Percentiles rank a stretch among this genome's conserved stretches.
These are phyloP conservation scores for Panellus pusillus DNA, from an alignment of 768 basidiomycete species.

Conservation along the genomic window DNA sequence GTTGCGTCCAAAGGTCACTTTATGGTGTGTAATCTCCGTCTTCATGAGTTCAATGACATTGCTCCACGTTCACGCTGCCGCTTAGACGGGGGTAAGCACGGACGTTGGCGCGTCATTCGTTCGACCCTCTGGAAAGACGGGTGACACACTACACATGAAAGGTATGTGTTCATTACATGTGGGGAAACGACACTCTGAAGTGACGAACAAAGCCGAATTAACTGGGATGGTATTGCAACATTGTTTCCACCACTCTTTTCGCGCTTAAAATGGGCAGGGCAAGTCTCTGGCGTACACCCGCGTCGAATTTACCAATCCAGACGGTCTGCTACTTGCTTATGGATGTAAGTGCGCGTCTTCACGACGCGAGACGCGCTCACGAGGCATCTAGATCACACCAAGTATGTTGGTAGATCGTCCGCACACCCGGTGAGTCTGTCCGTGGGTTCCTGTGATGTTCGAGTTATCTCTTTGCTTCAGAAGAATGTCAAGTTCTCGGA, in stretches of 20 bases:
- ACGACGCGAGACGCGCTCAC: not conserved
- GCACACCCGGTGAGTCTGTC: slow-evolving; percentile 37
- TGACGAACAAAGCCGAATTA: slow-evolving; percentile 42
- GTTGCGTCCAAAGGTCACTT: slow-evolving; percentile 78
- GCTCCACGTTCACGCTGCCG: not conserved
- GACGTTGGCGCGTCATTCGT: slow-evolving; percentile 71
- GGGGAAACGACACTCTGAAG: no score
- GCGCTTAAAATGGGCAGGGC: slow-evolving; percentile 41
- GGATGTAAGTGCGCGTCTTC: no score
- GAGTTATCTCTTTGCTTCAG: slow-evolving; percentile 33
- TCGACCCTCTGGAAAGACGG: slow-evolving; percentile 63
- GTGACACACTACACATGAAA: slow-evolving; percentile 64
- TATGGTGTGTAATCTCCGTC: slow-evolving; percentile 40
- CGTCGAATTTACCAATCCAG: slow-evolving; percentile 63
- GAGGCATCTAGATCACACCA: slow-evolving; percentile 67
- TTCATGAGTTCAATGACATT: no score
- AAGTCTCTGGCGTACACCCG: slow-evolving; percentile 80
- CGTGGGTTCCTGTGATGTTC: not conserved
- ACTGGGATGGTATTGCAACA: slow-evolving; percentile 62
- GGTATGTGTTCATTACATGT: no score
- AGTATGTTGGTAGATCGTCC: slow-evolving; percentile 76
- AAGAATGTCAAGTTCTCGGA: slow-evolving; percentile 77
- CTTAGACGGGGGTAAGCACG: slow-evolving; percentile 73
- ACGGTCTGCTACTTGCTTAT: no score
- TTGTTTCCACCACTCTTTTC: not conserved